Evolutionary conservation across 352 stramenopile species (phyloP).

Genomic region (Phytophthora uliginosa): DNA sequence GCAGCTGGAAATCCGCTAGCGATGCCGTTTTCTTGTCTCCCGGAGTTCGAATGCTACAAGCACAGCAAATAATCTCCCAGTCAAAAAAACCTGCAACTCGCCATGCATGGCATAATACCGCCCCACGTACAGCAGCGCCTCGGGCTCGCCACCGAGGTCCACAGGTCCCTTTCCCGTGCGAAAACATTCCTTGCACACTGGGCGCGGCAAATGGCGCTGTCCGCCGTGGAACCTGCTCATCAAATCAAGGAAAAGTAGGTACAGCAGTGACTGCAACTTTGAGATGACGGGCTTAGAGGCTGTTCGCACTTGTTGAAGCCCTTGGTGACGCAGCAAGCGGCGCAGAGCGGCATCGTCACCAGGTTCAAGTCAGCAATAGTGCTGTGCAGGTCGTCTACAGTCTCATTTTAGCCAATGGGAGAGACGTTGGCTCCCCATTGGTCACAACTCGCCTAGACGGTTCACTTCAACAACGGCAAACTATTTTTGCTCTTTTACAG

Average conservation of each 20-base stretch:
- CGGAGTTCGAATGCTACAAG: conserved; percentile 28
- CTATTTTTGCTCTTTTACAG: conserved; percentile 14
- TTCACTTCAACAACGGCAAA: conserved; percentile 30
- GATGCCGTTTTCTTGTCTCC: conserved; percentile 56
- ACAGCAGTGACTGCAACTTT: neutral
- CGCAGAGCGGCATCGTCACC: conserved; percentile 73
- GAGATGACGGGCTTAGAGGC: neutral
- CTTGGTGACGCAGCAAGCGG: conserved; percentile 75
- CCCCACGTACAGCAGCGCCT: conserved; percentile 31
- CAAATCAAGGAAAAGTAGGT: conserved; percentile 15
- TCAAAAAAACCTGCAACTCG: conserved; percentile 3
- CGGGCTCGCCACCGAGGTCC: conserved; percentile 42
- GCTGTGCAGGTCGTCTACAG: conserved; percentile 20
- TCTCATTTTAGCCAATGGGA: conserved; percentile 40
- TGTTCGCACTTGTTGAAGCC: conserved; percentile 80
- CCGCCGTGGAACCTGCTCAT: conserved; percentile 66
- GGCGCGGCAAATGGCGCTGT: conserved; percentile 55
- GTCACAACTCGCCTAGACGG: conserved; percentile 6
- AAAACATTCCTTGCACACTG: conserved; percentile 85
- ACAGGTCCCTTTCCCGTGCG: conserved; percentile 51
- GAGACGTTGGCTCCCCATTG: neutral
- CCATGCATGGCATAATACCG: neutral
- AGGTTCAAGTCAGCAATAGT: conserved; percentile 23
- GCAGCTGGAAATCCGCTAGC: conserved; percentile 97
- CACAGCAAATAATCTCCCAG: neutral